Conservation (phyloP, 805 yeast species). For the Starmerella davenportii region DNA sequence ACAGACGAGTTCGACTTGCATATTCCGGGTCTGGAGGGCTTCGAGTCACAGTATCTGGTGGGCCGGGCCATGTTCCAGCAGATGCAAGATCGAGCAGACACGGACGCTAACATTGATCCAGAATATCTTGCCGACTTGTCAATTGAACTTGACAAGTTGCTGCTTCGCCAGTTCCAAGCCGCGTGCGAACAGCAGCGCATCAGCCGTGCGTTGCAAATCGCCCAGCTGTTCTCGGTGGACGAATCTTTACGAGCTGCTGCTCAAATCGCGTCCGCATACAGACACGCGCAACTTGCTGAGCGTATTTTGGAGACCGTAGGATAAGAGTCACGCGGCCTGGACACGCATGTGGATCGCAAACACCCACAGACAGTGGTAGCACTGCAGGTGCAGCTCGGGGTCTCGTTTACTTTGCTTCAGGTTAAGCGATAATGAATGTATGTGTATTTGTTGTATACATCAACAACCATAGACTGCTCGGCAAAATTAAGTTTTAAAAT, state of each 20-base stretch:
- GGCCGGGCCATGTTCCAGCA: constrained; percentile 16
- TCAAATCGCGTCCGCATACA: constrained; percentile 64
- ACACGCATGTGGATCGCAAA: too few species aligned
- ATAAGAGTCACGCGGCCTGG: too few species aligned
- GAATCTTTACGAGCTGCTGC: constrained; percentile 70
- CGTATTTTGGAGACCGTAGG: constrained; percentile 14
- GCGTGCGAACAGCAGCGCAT: constrained; percentile 52
- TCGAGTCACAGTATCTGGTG: constrained; percentile 18
- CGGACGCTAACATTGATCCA: constrained; percentile 15
- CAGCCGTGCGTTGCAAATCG: constrained; percentile 53
- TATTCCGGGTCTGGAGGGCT: constrained; percentile 35
- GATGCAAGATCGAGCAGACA: constrained; percentile 14
- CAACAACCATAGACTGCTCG: too few species aligned
- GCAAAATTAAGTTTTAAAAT: too few species aligned
- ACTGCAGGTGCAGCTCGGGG: too few species aligned
- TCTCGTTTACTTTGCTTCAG: too few species aligned
- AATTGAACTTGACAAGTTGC: constrained; percentile 50
- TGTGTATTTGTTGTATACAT: too few species aligned
- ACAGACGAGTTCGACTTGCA: constrained; percentile 60
- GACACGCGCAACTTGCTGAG: constrained; percentile 34
- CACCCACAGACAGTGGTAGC: too few species aligned
- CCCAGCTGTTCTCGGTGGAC: constrained; percentile 50
- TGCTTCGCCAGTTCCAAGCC: constrained; percentile 56
- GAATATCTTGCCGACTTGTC: constrained; percentile 39
- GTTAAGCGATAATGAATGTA: too few species aligned